Conservation (phyloP, 495 filamentous ascomycete species). For the Evernia prunastri region DNA sequence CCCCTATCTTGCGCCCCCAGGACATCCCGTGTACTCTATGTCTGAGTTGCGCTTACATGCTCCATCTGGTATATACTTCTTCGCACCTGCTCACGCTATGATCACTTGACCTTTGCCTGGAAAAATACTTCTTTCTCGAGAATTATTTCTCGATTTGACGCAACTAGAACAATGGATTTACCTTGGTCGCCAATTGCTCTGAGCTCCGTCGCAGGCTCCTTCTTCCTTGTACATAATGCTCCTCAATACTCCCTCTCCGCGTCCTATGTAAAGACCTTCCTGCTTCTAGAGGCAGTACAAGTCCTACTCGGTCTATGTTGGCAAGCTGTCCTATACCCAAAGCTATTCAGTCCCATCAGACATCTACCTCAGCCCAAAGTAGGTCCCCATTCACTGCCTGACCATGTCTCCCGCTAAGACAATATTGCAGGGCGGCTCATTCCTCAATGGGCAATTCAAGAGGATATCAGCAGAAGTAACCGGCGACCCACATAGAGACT, state of each 20-base stretch:
- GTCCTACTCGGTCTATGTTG: slow-evolving; percentile 37
- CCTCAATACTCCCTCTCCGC: slow-evolving; percentile 13
- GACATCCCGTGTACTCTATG: too few relatives aligned
- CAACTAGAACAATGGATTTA: slow-evolving; percentile 9
- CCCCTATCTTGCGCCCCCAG: too few relatives aligned
- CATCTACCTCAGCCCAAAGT: slow-evolving; percentile 55
- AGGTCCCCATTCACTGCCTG: slow-evolving; percentile 13
- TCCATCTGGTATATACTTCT: too few relatives aligned
- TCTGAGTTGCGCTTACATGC: too few relatives aligned
- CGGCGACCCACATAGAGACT: slow-evolving; percentile 56
- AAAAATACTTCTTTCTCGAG: too few relatives aligned
- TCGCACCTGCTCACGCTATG: too few relatives aligned
- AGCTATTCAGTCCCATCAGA: slow-evolving; percentile 62
- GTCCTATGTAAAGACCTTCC: slow-evolving; percentile 18
- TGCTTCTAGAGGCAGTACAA: slow-evolving; percentile 27
- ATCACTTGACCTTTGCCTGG: too few relatives aligned
- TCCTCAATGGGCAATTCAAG: slow-evolving; percentile 46
- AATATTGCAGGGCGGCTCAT: slow-evolving; percentile 17
- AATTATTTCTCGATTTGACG: background rate
- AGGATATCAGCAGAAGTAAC: slow-evolving; percentile 52
- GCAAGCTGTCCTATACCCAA: slow-evolving; percentile 58
- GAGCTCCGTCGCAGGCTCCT: slow-evolving; percentile 12
- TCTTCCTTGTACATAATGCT: slow-evolving; percentile 16
- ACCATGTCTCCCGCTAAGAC: background rate
- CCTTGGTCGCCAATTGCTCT: slow-evolving; percentile 15